Base-by-base conservation (phyloP, 2,329 filamentous ascomycete genomes). In the Bipolaris sorokiniana region DNA sequence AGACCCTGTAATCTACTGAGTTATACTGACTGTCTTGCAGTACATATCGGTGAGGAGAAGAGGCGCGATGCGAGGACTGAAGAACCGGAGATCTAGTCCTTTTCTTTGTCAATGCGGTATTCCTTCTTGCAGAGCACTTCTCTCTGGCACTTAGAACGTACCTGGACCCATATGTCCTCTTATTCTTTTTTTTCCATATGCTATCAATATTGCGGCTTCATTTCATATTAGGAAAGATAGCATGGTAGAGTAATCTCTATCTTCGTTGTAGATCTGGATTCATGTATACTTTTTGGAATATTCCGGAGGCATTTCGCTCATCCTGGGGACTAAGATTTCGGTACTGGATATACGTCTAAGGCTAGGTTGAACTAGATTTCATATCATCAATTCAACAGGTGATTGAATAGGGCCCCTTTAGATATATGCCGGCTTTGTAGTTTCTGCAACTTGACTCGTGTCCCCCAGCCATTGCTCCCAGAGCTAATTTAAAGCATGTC, bases 11-110 rank as follows among this genome's bases (percentile, higher is more conserved):
- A 5, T 10, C n/a, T 18, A 11, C 13, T 26, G 15, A 5, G 6
- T 26, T 7, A 26, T 11, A n/a, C 50, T 63, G 20, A 61, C 36
- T 13, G 7, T 0, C 1, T 20, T 10, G 9, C 20, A 63, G 61
- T 63, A 13, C 57, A 62, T 23, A 52, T 59, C n/a, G 52, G 55
- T 9, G 52, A 57, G 20, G 54, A 61, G 10, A 56, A 56, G 33
- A 58, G 51, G 28, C 16, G 33, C 40, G 13, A 16, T 51, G 15
- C 48, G 16, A 22, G 38, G 16, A 28, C 26, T 13, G 23, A 58
- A 16, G 59, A 54, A 41, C 20, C 40, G 47, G 49, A 52, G 5
- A 33, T 50, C 33, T 60, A 60, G 48, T 15, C n/a, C 44, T 31
- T 16, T 22, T 33, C 38, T 37, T 51, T 34, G 44, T 38, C 50